Conservation (phyloP, 495 filamentous ascomycete species). For the Peziza echinospora region DNA sequence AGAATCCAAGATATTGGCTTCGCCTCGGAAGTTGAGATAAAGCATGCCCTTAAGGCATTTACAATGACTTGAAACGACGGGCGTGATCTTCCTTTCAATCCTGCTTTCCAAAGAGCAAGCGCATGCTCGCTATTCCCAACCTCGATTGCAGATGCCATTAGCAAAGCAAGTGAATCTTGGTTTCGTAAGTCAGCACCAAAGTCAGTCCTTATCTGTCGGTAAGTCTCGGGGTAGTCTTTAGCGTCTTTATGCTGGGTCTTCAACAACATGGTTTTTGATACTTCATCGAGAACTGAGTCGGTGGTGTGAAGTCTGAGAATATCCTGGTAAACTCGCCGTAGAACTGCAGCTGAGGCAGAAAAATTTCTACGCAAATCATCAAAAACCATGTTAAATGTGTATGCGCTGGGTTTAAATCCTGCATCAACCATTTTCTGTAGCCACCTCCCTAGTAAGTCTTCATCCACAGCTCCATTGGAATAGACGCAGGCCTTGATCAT, state of each 20-base stretch:
- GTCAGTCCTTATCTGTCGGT: too few relatives aligned
- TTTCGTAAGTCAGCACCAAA: slow-evolving; percentile 28
- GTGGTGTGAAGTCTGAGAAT: neutral
- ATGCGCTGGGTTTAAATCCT: neutral
- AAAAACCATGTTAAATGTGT: neutral
- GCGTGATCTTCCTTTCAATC: neutral
- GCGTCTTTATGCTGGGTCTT: neutral
- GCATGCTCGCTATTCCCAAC: neutral
- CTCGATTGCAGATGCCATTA: neutral
- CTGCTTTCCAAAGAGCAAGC: neutral
- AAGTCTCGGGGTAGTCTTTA: neutral
- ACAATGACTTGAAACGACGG: neutral
- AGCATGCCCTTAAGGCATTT: neutral
- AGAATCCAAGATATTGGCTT: neutral
- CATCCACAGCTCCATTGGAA: neutral
- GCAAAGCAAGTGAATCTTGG: neutral
- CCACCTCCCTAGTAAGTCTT: neutral
- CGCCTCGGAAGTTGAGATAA: neutral
- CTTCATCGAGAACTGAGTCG: neutral
- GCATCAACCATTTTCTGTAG: neutral
- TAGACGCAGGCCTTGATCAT: slow-evolving; percentile 11
- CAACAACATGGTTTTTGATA: neutral
- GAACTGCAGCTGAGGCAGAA: neutral
- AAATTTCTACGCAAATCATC: neutral
- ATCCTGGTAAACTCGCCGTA: neutral